Base-by-base conservation (phyloP, 83 land plant species). In the Thuja plicata region DNA sequence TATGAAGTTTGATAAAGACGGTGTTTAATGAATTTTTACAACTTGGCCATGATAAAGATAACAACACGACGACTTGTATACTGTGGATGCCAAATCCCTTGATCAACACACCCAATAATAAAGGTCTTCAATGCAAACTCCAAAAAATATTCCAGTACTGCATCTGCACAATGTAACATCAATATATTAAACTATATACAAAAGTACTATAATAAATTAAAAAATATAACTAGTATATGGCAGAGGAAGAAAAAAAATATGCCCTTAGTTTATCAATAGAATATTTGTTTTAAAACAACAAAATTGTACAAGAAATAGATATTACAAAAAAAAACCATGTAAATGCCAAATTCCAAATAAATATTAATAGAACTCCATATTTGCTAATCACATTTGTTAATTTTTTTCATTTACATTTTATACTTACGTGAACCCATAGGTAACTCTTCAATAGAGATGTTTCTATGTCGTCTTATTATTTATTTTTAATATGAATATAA, bases 21-120 rank as follows among this genome's bases (percentile, higher is more conserved):
- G 2, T 74, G 4, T 10, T 74, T 32, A 45, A 40, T 50, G 32
- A 86, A 7, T 46, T 34, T 87, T 30, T 84, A 43, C 38, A 46
- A 54, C 85, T 92, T 94, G 13, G 87, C 91, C 79, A 95, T 57
- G 15, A 93, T 90, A 90, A 92, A 93, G 62, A 95, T 76, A 2
- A 86, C 95, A 34, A 95, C 93, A 30, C 96, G 91, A 8, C 86
- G 87, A 77, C 95, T 95, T 81, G 87, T 41, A 81, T 90, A 95
- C 78, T 94, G 93, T 84, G 95, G 95, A 90, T 94, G 95, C 97
- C 97, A 95, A 40, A 92, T 90, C 27, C 84, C n/a, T 57, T 94
- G 94, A 41, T 94, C 92, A 15, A 95, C 76, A 16, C 89, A 90
- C 13, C 97, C 97, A 83, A 95, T 89, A 13, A 62, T 62, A 78